These are phyloP conservation scores for Penicillium sp. DNA, from an alignment of 2,329 filamentous ascomycete species.

Conservation along the genomic window DNA sequence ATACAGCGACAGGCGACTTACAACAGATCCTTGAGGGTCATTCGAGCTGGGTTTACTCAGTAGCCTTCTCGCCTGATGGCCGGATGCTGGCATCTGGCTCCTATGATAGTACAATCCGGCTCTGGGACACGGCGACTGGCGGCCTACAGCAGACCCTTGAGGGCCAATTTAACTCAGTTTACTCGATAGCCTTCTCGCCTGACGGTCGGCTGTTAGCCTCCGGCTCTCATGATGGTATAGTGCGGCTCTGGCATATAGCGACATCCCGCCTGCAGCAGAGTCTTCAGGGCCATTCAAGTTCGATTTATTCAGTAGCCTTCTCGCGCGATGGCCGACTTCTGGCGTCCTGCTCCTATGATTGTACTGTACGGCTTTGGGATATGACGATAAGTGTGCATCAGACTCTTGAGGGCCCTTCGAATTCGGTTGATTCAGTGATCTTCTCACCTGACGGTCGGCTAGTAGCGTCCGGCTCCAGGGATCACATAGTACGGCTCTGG, in stretches of 20 bases:
- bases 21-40: not conserved
- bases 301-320: conserved; percentile 5
- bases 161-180: conserved; percentile 20
- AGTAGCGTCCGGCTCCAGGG: too few relatives aligned
- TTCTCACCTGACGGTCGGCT: too few relatives aligned
- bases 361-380: too few relatives aligned
- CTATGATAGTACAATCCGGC: conserved; percentile 9
- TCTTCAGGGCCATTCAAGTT: not conserved
- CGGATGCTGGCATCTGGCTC: conserved; percentile 13
- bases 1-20: not conserved
- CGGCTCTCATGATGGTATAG: not conserved
- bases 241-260: not conserved
- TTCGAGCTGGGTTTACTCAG: not conserved
- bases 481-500: too few relatives aligned
- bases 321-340: conserved; percentile 7
- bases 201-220: conserved; percentile 5
- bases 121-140: conserved; percentile 16
- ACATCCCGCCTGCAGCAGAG: not conserved
- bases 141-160: conserved; percentile 3
- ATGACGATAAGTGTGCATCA: too few relatives aligned
- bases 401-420: too few relatives aligned
- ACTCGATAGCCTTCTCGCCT: conserved; percentile 11
- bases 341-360: conserved; percentile 9
- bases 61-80: conserved; percentile 10
- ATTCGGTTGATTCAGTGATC: too few relatives aligned